Evolutionary conservation across 371 early-diverging fungal species (phyloP), one percentile per base, ranked within the genome.

Genomic region (Mortierella sp.): DNA sequence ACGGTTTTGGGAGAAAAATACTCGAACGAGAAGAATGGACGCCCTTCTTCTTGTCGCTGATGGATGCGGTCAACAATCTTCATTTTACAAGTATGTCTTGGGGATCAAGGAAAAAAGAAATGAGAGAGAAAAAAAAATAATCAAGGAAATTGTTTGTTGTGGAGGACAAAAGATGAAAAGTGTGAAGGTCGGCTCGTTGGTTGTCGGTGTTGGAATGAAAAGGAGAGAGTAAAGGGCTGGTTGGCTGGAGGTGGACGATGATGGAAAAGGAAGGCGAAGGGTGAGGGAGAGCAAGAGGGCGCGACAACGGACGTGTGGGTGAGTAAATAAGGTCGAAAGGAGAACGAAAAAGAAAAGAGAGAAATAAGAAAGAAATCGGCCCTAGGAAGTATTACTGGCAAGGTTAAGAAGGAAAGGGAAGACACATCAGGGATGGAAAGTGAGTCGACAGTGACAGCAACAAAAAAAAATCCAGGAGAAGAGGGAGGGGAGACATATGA

Each of bases 1-100:
- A 94, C 91, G n/a, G 98, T 98, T 90, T 97, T 98, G 75, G 98
- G 98, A 54, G 98, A 97, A 80, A 97, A 98, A 91, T 95, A 98
- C 89, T 98, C 98, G 88, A 98, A 98, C 38, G 97, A 97, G 94
- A 95, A 96, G 82, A 89, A 94, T 51, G 89, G 81, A 54, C 93
- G 92, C 49, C 91, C 92, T 80, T 94, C 93, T 73, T 90, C 88
- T 58, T 91, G 90, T 49, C 94, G 95, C 75, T 90, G 90, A 38
- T 89, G 88, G 75, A 95, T 93, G 74, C 95, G 95, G 80, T 94
- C 93, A 78, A 93, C 91, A 70, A 95, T 84, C 77, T 95, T 95
- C 95, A 95, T 94, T 16, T 56, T 75, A 35, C 14, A 70, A 38
- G 6, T 29, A 27, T 43, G 44, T 24, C 29, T 46, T 21, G 21